Evolutionary conservation across 1,284 basidiomycete genomes (phyloP).

Genomic region (Sphagnurus paluster): DNA sequence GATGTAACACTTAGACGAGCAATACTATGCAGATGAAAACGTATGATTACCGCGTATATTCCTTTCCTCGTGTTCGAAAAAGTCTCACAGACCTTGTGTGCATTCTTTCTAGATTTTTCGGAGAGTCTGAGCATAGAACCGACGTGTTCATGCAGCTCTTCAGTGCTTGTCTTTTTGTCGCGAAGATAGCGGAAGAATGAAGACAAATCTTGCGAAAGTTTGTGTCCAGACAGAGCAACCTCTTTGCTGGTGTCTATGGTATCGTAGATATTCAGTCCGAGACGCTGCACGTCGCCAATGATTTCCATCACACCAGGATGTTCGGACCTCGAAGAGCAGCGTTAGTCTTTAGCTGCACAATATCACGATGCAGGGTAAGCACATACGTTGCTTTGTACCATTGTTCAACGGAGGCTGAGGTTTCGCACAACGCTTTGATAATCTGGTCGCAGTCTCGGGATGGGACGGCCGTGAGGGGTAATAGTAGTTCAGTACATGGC

Average conservation of each 20-base stretch:
- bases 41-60: conserved; percentile 2
- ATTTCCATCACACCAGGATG: conserved; percentile 6
- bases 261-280: background rate
- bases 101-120: background rate
- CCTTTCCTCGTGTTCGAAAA: conserved; percentile 1
- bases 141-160: conserved; percentile 7
- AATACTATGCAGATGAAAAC: background rate
- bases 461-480: background rate
- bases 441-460: conserved; percentile 1
- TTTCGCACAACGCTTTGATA: background rate
- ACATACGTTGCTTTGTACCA: conserved; percentile 11
- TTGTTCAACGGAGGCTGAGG: conserved; percentile 3
- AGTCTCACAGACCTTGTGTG: background rate
- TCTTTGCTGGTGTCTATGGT: conserved; percentile 4
- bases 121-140: background rate
- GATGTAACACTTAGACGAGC: background rate
- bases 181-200: background rate
- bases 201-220: conserved; percentile 5
- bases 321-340: conserved; percentile 2
- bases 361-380: background rate
- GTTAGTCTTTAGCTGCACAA: background rate
- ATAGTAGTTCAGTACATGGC: background rate
- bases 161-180: background rate
- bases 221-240: conserved; percentile 3
- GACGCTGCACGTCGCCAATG: conserved; percentile 3